Conservation (phyloP, 2,329 filamentous ascomycete genomes). For the Cryphonectria nitschkei region DNA sequence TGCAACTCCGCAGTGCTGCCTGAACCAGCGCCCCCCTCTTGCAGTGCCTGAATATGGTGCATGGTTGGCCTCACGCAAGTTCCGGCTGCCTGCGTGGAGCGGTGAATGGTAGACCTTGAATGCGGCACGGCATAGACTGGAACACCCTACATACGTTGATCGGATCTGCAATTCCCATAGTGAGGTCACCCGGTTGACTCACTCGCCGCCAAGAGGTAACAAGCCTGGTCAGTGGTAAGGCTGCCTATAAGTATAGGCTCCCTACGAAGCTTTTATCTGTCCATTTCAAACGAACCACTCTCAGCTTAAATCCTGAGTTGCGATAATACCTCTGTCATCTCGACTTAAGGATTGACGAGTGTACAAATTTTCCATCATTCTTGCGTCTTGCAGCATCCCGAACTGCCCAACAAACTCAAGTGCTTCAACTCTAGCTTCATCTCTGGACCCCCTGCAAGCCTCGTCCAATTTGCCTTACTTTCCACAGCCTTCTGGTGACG, state of each 20-base stretch:
- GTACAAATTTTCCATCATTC: not conserved
- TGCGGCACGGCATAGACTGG: not conserved
- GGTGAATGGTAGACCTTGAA: not conserved
- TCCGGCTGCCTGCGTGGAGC: not conserved
- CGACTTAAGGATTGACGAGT: not conserved
- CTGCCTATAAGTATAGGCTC: not conserved
- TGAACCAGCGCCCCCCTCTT: not conserved
- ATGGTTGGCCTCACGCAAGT: not conserved
- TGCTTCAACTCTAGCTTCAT: not conserved
- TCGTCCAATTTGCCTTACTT: not conserved
- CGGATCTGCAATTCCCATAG: not conserved
- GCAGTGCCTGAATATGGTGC: not conserved
- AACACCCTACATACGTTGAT: not conserved
- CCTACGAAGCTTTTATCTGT: not conserved
- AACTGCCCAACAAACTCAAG: not conserved
- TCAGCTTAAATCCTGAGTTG: not conserved
- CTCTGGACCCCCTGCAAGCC: not conserved
- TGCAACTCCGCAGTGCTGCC: slow-evolving; percentile 8
- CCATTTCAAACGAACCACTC: not conserved
- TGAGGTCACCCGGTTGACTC: not conserved
- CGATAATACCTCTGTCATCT: not conserved
- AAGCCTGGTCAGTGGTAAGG: slow-evolving; percentile 3
- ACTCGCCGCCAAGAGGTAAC: slow-evolving; percentile 3
- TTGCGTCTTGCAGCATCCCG: not conserved
- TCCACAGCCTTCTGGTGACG: not conserved